phyloP scores from a whole-genome alignment of 495 filamentous ascomycete species.

The Hyphodiscus hymeniophilus region DNA sequence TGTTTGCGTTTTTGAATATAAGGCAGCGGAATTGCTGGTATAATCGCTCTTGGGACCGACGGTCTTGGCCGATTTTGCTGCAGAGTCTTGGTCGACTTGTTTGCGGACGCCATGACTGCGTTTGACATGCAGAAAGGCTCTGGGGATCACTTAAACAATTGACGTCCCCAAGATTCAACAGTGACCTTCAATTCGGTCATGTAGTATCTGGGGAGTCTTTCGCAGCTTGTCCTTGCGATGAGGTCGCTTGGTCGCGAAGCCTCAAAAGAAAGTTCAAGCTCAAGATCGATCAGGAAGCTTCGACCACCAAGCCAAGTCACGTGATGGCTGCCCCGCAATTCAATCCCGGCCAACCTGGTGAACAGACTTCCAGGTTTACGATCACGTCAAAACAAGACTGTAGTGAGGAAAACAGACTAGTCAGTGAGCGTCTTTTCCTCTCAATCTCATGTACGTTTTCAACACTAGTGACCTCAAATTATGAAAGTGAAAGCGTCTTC shows the following conservation, averaged over 20 bases:
- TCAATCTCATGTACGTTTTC: too few relatives aligned
- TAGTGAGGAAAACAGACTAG: too few relatives aligned
- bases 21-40: slow-evolving; percentile 33
- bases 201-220: slow-evolving; percentile 27
- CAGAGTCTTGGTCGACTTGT: slow-evolving; percentile 15
- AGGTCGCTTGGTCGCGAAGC: not conserved
- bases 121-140: not conserved
- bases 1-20: slow-evolving; percentile 28
- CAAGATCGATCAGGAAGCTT: too few relatives aligned
- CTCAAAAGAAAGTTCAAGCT: slow-evolving; percentile 4
- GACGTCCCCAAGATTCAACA: slow-evolving; percentile 28
- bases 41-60: slow-evolving; percentile 16
- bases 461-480: too few relatives aligned
- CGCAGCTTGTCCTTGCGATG: slow-evolving; percentile 1
- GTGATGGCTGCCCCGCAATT: too few relatives aligned
- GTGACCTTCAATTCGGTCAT: slow-evolving; percentile 23
- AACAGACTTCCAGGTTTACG: too few relatives aligned
- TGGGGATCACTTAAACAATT: not conserved
- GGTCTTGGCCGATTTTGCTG: slow-evolving; percentile 25
- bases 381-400: too few relatives aligned
- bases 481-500: too few relatives aligned
- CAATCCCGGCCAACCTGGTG: too few relatives aligned
- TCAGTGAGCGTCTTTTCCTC: too few relatives aligned
- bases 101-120: slow-evolving; percentile 18
- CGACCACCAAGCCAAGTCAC: too few relatives aligned